Evolutionary conservation across 2,329 filamentous ascomycete species (phyloP).

Genomic region (Mycosphaerella sp.): DNA sequence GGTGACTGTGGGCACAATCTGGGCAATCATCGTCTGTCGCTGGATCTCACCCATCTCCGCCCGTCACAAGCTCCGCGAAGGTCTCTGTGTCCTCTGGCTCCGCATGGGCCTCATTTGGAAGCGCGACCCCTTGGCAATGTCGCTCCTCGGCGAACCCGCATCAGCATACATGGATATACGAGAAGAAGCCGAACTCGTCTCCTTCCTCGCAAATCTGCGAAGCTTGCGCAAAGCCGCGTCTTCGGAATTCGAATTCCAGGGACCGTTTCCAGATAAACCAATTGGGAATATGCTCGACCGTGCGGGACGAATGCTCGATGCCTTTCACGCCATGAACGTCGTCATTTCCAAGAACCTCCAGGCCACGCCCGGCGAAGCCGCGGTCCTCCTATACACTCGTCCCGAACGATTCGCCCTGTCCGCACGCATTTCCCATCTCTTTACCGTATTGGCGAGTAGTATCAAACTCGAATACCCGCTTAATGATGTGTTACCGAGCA

Average conservation of each 20-base stretch:
- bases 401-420: slow-evolving; percentile 75
- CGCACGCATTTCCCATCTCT: slow-evolving; percentile 82
- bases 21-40: slow-evolving; percentile 85
- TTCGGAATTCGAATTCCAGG: slow-evolving; percentile 82
- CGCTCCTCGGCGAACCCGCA: slow-evolving; percentile 42
- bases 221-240: slow-evolving; percentile 63
- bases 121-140: slow-evolving; percentile 73
- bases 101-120: slow-evolving; percentile 97
- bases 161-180: slow-evolving; percentile 71
- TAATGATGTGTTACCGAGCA: slow-evolving; percentile 78
- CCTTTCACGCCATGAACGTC: slow-evolving; percentile 94
- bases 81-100: slow-evolving; percentile 82
- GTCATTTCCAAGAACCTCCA: slow-evolving; percentile 74
- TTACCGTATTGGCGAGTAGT: slow-evolving; percentile 78
- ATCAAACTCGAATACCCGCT: slow-evolving; percentile 93
- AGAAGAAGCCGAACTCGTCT: slow-evolving; percentile 80
- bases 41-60: slow-evolving; percentile 92
- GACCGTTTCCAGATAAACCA: slow-evolving; percentile 71
- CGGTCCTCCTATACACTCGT: slow-evolving; percentile 70
- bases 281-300: slow-evolving; percentile 70
- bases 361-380: slow-evolving; percentile 71
- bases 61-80: slow-evolving; percentile 78
- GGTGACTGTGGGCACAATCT: slow-evolving; percentile 79
- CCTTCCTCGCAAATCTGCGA: slow-evolving; percentile 68
- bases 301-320: slow-evolving; percentile 79